These are phyloP conservation scores for Acer yangbiense DNA, from an alignment of 345 rosid species.

Conservation along the genomic window DNA sequence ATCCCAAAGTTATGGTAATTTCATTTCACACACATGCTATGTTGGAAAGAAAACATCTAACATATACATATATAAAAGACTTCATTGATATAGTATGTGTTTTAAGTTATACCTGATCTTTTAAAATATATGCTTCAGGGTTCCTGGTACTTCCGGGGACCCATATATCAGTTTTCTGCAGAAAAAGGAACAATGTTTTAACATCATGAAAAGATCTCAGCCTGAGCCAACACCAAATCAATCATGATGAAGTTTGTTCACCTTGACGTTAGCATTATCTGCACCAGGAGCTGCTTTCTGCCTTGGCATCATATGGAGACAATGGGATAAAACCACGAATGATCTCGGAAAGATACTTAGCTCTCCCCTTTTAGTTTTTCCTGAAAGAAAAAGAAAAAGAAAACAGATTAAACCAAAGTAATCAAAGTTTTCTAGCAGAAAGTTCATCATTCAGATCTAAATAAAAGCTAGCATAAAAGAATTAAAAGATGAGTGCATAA, in stretches of 20 bases:
- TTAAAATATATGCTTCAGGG: constrained; percentile 78
- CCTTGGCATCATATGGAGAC: constrained; percentile 97
- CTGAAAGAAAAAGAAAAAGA: constrained; percentile 34
- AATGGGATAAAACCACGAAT: constrained; percentile 72
- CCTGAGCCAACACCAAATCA: background rate
- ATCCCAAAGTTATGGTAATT: background rate
- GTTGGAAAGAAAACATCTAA: constrained; percentile 9
- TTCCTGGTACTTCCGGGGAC: constrained; percentile 70
- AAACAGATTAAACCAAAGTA: background rate
- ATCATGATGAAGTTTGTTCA: constrained; percentile 25
- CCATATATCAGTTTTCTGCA: constrained; percentile 75
- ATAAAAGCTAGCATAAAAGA: background rate
- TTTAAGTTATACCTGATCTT: constrained; percentile 74
- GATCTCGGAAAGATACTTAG: constrained; percentile 76
- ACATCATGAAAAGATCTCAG: constrained; percentile 9
- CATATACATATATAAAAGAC: background rate
- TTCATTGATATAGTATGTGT: background rate
- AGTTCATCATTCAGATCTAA: background rate
- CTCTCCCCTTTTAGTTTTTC: constrained; percentile 94
- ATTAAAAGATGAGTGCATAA: background rate
- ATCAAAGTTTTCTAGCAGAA: background rate
- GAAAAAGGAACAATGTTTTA: constrained; percentile 18
- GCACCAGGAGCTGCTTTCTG: constrained; percentile 54
- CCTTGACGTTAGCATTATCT: constrained; percentile 51
- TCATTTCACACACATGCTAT: background rate